phyloP scores from a whole-genome alignment of 148 eudicot genomes.

The Salicornia ramosissima region DNA sequence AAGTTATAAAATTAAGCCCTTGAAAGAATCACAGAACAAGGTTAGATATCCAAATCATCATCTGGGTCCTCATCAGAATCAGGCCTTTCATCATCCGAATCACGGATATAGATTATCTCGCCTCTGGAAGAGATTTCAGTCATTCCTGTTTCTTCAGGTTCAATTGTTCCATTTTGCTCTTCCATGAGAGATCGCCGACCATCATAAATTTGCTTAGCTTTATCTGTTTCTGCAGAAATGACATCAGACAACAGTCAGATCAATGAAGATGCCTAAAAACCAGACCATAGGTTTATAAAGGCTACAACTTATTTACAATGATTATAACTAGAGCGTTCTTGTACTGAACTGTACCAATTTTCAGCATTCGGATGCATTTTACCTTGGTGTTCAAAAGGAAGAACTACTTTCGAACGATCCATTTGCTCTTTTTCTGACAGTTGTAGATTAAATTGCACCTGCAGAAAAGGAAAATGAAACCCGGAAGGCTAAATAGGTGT shows the following conservation, averaged over 20 bases:
- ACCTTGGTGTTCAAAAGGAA: conserved; percentile 98
- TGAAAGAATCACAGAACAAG: background rate
- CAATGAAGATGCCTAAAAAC: too few species aligned
- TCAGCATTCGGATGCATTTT: conserved; percentile 1
- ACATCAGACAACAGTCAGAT: background rate
- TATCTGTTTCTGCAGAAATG: conserved; percentile 50
- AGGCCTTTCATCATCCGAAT: conserved; percentile 96
- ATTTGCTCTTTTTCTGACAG: conserved; percentile 75
- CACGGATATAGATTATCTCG: conserved; percentile 82
- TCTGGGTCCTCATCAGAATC: conserved; percentile 57
- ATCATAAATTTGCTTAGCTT: conserved; percentile 71
- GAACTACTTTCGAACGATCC: conserved; percentile 86
- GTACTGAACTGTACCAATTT: background rate
- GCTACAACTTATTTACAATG: too few species aligned
- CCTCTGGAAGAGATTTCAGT: conserved; percentile 53
- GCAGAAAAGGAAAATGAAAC: conserved; percentile 16
- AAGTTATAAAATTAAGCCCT: background rate
- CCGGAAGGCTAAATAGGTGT: background rate
- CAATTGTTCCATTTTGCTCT: conserved; percentile 27
- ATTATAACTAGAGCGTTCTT: background rate
- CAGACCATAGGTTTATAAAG: too few species aligned
- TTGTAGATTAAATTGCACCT: conserved; percentile 91
- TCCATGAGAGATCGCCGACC: conserved; percentile 64
- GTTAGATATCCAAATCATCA: conserved; percentile 73
- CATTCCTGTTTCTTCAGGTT: conserved; percentile 31